These are phyloP conservation scores for Russula abietina DNA, from an alignment of 768 basidiomycete species.

Conservation along the genomic window DNA sequence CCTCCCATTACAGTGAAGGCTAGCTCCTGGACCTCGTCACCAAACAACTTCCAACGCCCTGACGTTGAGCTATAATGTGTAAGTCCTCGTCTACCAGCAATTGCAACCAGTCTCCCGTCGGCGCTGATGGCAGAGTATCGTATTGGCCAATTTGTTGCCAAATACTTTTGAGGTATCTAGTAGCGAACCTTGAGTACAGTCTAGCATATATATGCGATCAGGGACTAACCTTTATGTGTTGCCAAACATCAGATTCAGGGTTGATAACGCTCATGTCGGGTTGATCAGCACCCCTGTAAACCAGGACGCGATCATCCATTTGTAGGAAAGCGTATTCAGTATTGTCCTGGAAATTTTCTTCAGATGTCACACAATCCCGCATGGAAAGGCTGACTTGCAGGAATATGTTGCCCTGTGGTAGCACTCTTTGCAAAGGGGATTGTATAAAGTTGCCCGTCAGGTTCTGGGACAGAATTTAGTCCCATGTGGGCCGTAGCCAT, in stretches of 20 bases:
- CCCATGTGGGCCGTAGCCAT: neutral
- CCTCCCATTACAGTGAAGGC: constrained; percentile 86
- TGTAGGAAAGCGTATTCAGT: constrained; percentile 93
- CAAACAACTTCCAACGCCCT: constrained; percentile 92
- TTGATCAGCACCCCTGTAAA: constrained; percentile 95
- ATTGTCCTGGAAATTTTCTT: constrained; percentile 61
- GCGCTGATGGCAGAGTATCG: constrained; percentile 84
- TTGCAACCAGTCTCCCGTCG: constrained; percentile 87
- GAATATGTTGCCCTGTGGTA: constrained; percentile 84
- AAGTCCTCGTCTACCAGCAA: constrained; percentile 86
- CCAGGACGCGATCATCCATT: constrained; percentile 87
- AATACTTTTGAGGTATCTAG: constrained; percentile 84
- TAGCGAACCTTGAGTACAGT: constrained; percentile 5
- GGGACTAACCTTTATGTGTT: constrained; percentile 71
- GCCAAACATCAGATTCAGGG: constrained; percentile 97
- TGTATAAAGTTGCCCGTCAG: constrained; percentile 69
- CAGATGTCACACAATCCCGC: constrained; percentile 6
- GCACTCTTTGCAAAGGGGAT: constrained; percentile 95
- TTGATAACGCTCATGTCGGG: constrained; percentile 98
- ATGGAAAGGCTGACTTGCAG: constrained; percentile 45
- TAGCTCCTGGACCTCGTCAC: constrained; percentile 75
- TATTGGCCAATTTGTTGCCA: constrained; percentile 90
- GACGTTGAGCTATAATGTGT: constrained; percentile 92
- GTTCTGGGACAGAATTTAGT: constrained; percentile 34
- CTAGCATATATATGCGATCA: neutral